A percentile compares a stretch with the other conserved stretches of the same genome.
phyloP scores from a whole-genome alignment of 2,329 filamentous ascomycete species.

The Nemania sp. region DNA sequence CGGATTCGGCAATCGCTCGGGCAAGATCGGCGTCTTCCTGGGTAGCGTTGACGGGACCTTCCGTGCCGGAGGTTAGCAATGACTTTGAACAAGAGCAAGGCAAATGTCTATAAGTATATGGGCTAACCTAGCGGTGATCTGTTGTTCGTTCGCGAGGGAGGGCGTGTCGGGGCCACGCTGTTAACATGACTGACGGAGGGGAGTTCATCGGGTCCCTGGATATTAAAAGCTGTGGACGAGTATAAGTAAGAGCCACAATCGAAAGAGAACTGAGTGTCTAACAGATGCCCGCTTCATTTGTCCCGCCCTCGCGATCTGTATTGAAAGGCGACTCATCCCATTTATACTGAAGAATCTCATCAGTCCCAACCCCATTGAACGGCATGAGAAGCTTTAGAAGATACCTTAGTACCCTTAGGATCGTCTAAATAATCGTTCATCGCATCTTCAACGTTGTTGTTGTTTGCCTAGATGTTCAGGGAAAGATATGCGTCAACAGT shows the following conservation, averaged over 20 bases:
- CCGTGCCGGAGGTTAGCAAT: slow-evolving; percentile 51
- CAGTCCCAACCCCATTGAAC: slow-evolving; percentile 16
- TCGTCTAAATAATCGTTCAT: slow-evolving; percentile 66
- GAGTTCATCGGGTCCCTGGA: slow-evolving; percentile 64
- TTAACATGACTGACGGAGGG: slow-evolving; percentile 55
- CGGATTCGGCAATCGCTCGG: slow-evolving; percentile 67
- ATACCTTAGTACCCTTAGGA: slow-evolving; percentile 55
- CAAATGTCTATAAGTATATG: slow-evolving; percentile 62
- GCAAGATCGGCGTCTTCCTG: slow-evolving; percentile 69
- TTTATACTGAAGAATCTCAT: slow-evolving; percentile 55
- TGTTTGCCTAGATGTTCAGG: slow-evolving; percentile 54
- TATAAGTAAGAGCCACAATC: slow-evolving; percentile 24
- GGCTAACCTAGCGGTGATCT: slow-evolving; percentile 67
- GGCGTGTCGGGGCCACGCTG: slow-evolving; percentile 66
- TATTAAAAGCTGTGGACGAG: slow-evolving; percentile 62
- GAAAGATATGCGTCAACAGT: slow-evolving; percentile 16
- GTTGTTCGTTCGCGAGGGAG: slow-evolving; percentile 70
- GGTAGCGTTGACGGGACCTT: slow-evolving; percentile 53
- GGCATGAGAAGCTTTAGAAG: background rate
- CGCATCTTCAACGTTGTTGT: slow-evolving; percentile 61
- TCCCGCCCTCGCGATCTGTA: slow-evolving; percentile 64
- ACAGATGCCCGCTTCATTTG: slow-evolving; percentile 60
- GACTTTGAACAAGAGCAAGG: slow-evolving; percentile 34
- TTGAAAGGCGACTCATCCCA: slow-evolving; percentile 69
- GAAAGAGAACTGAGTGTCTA: slow-evolving; percentile 40